These are phyloP conservation scores for Endoconidiophora polonica DNA, from an alignment of 2,329 filamentous ascomycete species.

Conservation along the genomic window DNA sequence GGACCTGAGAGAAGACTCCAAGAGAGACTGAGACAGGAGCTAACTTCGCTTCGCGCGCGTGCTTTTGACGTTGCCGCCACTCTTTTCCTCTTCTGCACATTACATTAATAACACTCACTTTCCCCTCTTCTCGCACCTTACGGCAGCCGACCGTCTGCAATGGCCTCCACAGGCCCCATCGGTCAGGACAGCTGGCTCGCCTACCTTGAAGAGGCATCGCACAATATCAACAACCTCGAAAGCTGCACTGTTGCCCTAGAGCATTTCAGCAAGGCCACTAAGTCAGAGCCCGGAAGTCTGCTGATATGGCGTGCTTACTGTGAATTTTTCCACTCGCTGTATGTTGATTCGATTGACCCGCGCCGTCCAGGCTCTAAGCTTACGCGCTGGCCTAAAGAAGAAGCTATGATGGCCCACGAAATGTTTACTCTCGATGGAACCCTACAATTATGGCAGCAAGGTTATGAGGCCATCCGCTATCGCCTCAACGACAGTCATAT, in stretches of 20 bases:
- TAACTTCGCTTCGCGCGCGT: too few relatives aligned
- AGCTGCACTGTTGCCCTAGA: slow-evolving; percentile 55
- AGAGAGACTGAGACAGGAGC: too few relatives aligned
- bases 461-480: slow-evolving; percentile 53
- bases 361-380: slow-evolving; percentile 6
- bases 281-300: slow-evolving; percentile 56
- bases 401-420: slow-evolving; percentile 51
- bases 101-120: too few relatives aligned
- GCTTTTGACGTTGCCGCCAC: too few relatives aligned
- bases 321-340: slow-evolving; percentile 59
- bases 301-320: slow-evolving; percentile 64
- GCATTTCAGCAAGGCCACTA: slow-evolving; percentile 51
- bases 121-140: too few relatives aligned
- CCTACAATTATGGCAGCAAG: slow-evolving; percentile 54
- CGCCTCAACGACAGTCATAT: slow-evolving; percentile 61
- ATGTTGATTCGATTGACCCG: slow-evolving; percentile 21
- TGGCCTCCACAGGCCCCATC: slow-evolving; percentile 36
- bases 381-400: slow-evolving; percentile 42
- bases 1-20: too few relatives aligned
- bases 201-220: slow-evolving; percentile 55
- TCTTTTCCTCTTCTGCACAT: too few relatives aligned
- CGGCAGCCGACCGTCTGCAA: background rate
- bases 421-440: slow-evolving; percentile 53
- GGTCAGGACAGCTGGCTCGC: slow-evolving; percentile 66
- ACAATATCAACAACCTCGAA: slow-evolving; percentile 44